Evolutionary conservation across 768 basidiomycete genomes (phyloP).

Genomic region (Pisolithus albus): DNA sequence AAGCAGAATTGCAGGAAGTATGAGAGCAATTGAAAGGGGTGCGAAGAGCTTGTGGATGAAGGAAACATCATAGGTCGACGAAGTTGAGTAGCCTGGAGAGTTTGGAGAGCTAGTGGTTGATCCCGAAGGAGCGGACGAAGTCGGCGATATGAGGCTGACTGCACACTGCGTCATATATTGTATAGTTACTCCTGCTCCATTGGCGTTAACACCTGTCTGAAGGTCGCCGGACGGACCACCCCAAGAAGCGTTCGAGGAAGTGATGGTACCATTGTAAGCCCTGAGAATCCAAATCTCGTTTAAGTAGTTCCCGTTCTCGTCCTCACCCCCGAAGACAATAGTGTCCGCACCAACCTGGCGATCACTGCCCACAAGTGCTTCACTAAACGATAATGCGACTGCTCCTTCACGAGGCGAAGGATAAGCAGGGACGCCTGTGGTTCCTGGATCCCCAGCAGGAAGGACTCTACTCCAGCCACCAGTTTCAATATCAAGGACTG

Average conservation of each 20-base stretch:
- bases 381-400: conserved; percentile 47
- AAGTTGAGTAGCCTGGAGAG: conserved; percentile 15
- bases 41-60: conserved; percentile 40
- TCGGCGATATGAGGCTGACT: conserved; percentile 23
- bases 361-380: conserved; percentile 50
- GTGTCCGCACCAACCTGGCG: conserved; percentile 53
- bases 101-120: conserved; percentile 11
- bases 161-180: conserved; percentile 60
- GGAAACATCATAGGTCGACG: conserved; percentile 36
- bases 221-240: conserved; percentile 61
- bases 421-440: conserved; percentile 37
- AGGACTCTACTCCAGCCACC: conserved; percentile 67
- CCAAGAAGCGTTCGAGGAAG: conserved; percentile 52
- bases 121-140: conserved; percentile 17
- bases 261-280: conserved; percentile 57
- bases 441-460: conserved; percentile 66
- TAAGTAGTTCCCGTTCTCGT: conserved; percentile 57
- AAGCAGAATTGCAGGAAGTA: conserved; percentile 37
- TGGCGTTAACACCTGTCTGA: conserved; percentile 55
- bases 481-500: conserved; percentile 52
- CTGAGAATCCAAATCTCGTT: conserved; percentile 76
- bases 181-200: conserved; percentile 59
- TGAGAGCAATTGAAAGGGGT: conserved; percentile 41
- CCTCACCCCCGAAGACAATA: conserved; percentile 73
- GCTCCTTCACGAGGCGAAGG: conserved; percentile 71